These are phyloP conservation scores for Microsporum ferrugineum DNA, from an alignment of 2,329 filamentous ascomycete species.

Conservation along the genomic window DNA sequence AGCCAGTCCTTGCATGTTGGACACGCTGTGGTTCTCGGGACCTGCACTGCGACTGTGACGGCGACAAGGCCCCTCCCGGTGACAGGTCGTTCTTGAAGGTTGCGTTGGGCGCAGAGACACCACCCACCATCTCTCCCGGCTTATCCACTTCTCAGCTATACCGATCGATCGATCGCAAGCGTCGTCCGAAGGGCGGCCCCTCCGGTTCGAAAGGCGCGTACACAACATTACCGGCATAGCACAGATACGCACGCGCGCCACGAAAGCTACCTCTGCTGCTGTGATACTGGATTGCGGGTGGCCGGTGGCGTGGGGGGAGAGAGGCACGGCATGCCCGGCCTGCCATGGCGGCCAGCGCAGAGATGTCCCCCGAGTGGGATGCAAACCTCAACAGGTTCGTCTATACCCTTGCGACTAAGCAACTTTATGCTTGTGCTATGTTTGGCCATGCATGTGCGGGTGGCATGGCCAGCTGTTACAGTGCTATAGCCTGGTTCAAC, in stretches of 20 bases:
- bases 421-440: neutral
- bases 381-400: slow-evolving; percentile 59
- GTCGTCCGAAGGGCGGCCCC: neutral
- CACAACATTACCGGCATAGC: neutral
- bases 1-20: neutral
- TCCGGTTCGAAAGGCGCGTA: neutral
- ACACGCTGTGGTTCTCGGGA: neutral
- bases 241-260: neutral
- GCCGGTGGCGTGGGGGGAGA: neutral
- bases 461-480: neutral
- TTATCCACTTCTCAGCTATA: neutral
- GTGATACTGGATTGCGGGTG: neutral
- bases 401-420: neutral
- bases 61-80: neutral
- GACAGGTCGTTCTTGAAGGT: neutral
- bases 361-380: slow-evolving; percentile 51
- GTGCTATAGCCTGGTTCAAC: neutral
- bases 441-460: neutral
- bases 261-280: neutral
- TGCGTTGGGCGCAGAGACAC: neutral
- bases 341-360: slow-evolving; percentile 30
- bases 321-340: slow-evolving; percentile 4
- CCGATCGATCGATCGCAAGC: neutral
- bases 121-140: no score
- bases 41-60: slow-evolving; percentile 9